A percentile compares a stretch with the other conserved stretches of the same genome.
Evolutionary conservation across 2,329 filamentous ascomycete species (phyloP).

Genomic region (Catunica adiposa): DNA sequence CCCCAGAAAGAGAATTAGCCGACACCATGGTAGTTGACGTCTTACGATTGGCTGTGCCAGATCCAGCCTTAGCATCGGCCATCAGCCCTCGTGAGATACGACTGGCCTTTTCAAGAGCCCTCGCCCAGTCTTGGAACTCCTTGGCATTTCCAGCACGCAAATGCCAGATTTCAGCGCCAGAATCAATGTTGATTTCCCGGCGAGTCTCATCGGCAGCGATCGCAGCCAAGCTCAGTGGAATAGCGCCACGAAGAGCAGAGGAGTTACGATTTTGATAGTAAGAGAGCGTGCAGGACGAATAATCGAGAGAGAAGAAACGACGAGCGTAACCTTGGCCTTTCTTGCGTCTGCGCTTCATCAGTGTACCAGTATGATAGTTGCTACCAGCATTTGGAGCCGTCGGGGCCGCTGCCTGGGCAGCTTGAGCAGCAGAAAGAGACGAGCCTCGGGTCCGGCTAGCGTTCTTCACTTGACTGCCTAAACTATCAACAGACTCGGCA

Average conservation of each 20-base stretch:
- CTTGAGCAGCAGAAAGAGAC: slow-evolving; percentile 27
- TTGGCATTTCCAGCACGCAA: slow-evolving; percentile 64
- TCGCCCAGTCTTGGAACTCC: slow-evolving; percentile 79
- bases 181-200: slow-evolving; percentile 89
- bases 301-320: slow-evolving; percentile 91
- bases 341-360: slow-evolving; percentile 85
- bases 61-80: slow-evolving; percentile 12
- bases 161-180: slow-evolving; percentile 94
- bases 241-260: slow-evolving; percentile 77
- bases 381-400: slow-evolving; percentile 17
- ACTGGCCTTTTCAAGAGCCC: slow-evolving; percentile 69
- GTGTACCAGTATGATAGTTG: slow-evolving; percentile 63
- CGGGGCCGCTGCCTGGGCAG: background rate
- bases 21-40: slow-evolving; percentile 4
- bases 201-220: slow-evolving; percentile 78
- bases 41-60: slow-evolving; percentile 15
- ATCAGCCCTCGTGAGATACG: slow-evolving; percentile 43
- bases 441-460: slow-evolving; percentile 25
- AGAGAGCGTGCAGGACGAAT: slow-evolving; percentile 80
- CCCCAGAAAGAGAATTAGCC: slow-evolving; percentile 16
- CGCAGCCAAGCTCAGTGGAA: slow-evolving; percentile 78
- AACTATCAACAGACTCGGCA: slow-evolving; percentile 43
- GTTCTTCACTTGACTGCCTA: slow-evolving; percentile 33
- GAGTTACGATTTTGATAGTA: slow-evolving; percentile 95
- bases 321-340: slow-evolving; percentile 84